Evolutionary conservation across 2,329 filamentous ascomycete genomes (phyloP).

Genomic region (Hymenotorrendiella dingleyae): DNA sequence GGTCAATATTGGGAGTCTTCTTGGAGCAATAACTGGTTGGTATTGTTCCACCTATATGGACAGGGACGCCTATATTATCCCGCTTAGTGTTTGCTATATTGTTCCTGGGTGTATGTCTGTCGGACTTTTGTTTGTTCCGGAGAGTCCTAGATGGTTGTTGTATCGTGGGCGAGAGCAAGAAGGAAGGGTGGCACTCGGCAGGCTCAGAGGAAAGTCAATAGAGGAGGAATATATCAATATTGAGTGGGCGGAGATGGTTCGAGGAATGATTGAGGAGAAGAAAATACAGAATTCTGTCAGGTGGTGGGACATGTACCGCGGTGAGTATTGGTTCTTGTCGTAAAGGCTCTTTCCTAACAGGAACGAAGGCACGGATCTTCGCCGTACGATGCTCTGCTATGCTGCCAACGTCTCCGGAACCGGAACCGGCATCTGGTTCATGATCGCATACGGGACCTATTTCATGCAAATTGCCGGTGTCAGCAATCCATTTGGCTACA

Average conservation of each 20-base stretch:
- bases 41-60: constrained; percentile 7
- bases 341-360: neutral
- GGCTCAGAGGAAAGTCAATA: constrained; percentile 25
- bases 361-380: constrained; percentile 28
- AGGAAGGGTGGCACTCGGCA: constrained; percentile 16
- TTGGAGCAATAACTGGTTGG: constrained; percentile 35
- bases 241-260: constrained; percentile 30
- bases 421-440: constrained; percentile 27
- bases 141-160: constrained; percentile 35
- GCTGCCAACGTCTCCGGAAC: constrained; percentile 21
- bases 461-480: constrained; percentile 30
- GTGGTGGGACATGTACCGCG: constrained; percentile 17
- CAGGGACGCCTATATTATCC: constrained; percentile 29
- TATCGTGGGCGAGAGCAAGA: constrained; percentile 29
- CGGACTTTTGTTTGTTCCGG: constrained; percentile 32
- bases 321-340: neutral
- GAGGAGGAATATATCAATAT: constrained; percentile 23
- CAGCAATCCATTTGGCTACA: constrained; percentile 30
- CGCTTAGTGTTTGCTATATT: constrained; percentile 15
- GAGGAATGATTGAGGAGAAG: constrained; percentile 29
- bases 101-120: constrained; percentile 26
- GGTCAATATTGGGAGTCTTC: constrained; percentile 41
- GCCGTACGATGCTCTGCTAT: constrained; percentile 30
- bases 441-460: constrained; percentile 27
- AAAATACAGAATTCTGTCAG: constrained; percentile 8